These are phyloP conservation scores for Nitzschia inconspicua DNA, from an alignment of 108 stramenopile genomes.

Conservation along the genomic window DNA sequence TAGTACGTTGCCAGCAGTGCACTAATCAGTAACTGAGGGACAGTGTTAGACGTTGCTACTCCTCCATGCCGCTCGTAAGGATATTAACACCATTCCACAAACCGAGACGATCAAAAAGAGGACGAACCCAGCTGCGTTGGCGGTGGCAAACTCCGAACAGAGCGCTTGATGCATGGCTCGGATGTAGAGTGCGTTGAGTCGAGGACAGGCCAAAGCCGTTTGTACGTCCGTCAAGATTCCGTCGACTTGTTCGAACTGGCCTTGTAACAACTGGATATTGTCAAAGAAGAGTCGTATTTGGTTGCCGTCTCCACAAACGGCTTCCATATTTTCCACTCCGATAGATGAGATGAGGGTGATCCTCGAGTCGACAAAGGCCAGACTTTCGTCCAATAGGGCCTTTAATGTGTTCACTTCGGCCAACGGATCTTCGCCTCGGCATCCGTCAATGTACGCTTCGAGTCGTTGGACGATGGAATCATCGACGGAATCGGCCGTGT, in stretches of 20 bases:
- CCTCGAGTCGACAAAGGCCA: background rate
- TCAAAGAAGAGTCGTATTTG: conserved; percentile 8
- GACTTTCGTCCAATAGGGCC: background rate
- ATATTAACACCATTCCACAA: conserved; percentile 12
- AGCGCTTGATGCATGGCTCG: conserved; percentile 15
- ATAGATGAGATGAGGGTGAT: too few species aligned
- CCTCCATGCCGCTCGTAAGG: conserved; percentile 20
- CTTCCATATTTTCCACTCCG: background rate
- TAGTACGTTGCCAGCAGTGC: too few species aligned
- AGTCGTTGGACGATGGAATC: background rate
- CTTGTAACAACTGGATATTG: background rate
- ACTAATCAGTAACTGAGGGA: too few species aligned
- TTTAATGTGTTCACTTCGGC: background rate
- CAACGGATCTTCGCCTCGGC: conserved; percentile 1
- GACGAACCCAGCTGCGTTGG: conserved; percentile 7
- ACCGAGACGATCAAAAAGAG: conserved; percentile 9
- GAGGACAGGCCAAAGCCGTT: conserved; percentile 6
- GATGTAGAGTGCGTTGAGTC: conserved; percentile 17
- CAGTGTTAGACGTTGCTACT: too few species aligned
- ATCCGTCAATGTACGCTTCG: conserved; percentile 9
- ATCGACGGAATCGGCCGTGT: background rate
- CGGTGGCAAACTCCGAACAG: conserved; percentile 19
- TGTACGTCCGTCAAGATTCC: background rate
- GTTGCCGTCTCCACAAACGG: conserved; percentile 1
- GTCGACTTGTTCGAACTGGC: background rate